phyloP scores from a whole-genome alignment of 2,329 filamentous ascomycete species.

The Penicillium sp. region DNA sequence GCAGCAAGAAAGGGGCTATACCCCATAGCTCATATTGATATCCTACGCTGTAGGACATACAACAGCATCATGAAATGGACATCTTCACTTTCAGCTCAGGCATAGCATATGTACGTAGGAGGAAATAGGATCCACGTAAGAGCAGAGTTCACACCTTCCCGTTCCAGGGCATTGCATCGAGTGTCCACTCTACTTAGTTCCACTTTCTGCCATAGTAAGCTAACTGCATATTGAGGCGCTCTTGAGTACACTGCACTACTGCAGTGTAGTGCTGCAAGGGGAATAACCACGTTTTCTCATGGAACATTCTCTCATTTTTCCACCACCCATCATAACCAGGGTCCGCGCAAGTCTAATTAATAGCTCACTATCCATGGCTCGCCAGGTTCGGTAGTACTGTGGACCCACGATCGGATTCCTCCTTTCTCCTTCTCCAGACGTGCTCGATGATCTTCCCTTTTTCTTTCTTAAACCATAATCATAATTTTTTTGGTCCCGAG shows the following conservation, averaged over 20 bases:
- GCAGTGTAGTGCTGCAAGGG: background rate
- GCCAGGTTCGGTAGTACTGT: slow-evolving; percentile 3
- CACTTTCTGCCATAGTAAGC: too few relatives aligned
- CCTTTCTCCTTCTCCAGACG: slow-evolving; percentile 6
- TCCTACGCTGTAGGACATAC: too few relatives aligned
- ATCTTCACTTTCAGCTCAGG: background rate
- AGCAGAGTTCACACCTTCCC: slow-evolving; percentile 1
- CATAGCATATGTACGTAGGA: background rate
- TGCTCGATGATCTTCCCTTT: slow-evolving; percentile 2
- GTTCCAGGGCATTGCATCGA: background rate
- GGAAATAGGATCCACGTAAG: background rate
- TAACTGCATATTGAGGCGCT: too few relatives aligned
- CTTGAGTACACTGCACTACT: background rate
- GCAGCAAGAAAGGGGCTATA: background rate
- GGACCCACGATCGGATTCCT: slow-evolving; percentile 5
- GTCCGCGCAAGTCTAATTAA: slow-evolving; percentile 3
- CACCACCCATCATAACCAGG: background rate
- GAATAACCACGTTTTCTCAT: slow-evolving; percentile 7
- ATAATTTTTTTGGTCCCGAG: background rate
- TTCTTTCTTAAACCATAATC: background rate
- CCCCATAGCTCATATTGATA: background rate
- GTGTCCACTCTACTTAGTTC: background rate
- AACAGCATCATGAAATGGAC: slow-evolving; percentile 1
- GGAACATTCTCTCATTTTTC: slow-evolving; percentile 8
- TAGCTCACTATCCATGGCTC: slow-evolving; percentile 13